Percentiles rank a stretch among this genome's conserved stretches.
Conservation (phyloP, 176 grass and related monocot species). For the Alopecurus myosuroides region DNA sequence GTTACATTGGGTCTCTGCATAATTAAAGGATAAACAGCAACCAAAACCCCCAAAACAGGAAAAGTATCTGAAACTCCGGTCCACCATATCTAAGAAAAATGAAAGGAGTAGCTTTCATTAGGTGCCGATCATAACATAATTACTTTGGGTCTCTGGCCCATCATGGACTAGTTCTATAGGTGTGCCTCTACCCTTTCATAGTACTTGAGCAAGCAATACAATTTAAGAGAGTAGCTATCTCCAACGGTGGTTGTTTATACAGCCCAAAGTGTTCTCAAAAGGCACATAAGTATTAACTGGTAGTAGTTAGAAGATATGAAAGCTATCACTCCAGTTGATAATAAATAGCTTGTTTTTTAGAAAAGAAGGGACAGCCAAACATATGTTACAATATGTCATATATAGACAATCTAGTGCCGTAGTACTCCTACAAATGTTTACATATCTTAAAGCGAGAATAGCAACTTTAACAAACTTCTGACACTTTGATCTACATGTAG, state of each 20-base stretch:
- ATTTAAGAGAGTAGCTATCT: neutral
- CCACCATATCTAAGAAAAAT: neutral
- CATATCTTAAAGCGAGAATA: neutral
- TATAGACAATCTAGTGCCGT: too few relatives aligned
- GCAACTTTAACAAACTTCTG: too few relatives aligned
- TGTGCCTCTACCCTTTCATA: too few relatives aligned
- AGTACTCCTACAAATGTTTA: neutral
- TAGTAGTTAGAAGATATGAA: neutral
- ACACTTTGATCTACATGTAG: too few relatives aligned
- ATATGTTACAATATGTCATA: too few relatives aligned
- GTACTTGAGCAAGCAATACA: too few relatives aligned
- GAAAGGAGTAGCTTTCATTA: neutral
- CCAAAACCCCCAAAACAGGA: neutral
- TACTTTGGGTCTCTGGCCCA: neutral
- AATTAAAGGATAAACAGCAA: neutral
- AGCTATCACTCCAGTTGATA: neutral
- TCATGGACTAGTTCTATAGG: neutral
- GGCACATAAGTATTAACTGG: neutral
- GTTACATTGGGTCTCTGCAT: too few relatives aligned
- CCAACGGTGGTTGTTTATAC: neutral
- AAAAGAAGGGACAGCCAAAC: neutral
- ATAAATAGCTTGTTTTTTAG: neutral
- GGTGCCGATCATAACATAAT: neutral
- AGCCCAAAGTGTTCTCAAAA: slow-evolving; percentile 20
- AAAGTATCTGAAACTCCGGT: too few relatives aligned